phyloP scores from a whole-genome alignment of 352 stramenopile species.

The Phytophthora cryptogea region DNA sequence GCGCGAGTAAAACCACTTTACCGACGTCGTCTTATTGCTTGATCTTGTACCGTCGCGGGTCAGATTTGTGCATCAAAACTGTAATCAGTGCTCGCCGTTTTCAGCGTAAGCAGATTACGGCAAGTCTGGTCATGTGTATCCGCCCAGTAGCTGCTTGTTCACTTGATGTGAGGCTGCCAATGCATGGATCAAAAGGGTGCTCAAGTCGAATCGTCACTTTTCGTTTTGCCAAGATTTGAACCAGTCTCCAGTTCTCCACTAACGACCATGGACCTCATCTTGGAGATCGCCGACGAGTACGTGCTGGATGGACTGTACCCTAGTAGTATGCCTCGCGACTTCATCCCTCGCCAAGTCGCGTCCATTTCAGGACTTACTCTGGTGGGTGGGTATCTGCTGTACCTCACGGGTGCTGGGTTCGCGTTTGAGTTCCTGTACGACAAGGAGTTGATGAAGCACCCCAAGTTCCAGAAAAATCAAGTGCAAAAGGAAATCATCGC shows the following conservation, averaged over 20 bases:
- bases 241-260: neutral
- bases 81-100: conserved; percentile 44
- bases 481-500: conserved; percentile 56
- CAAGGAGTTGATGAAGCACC: conserved; percentile 62
- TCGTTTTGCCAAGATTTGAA: conserved; percentile 7
- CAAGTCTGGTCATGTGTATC: neutral
- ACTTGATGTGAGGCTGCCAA: neutral
- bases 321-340: conserved; percentile 40
- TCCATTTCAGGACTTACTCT: conserved; percentile 60
- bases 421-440: conserved; percentile 71
- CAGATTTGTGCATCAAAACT: neutral
- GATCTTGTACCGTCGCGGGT: neutral
- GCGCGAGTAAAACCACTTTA: conserved; percentile 26
- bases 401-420: conserved; percentile 51
- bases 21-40: no score
- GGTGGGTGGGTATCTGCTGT: conserved; percentile 59
- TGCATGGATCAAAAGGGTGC: neutral
- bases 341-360: conserved; percentile 46
- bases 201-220: conserved; percentile 3
- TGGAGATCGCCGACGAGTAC: conserved; percentile 55
- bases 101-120: conserved; percentile 20
- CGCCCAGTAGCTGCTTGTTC: neutral
- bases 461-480: conserved; percentile 72
- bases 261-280: conserved; percentile 59
- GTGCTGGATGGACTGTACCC: conserved; percentile 64